These are phyloP conservation scores for Pseudovirgaria hyperparasitica DNA, from an alignment of 2,329 filamentous ascomycete genomes.

Conservation along the genomic window DNA sequence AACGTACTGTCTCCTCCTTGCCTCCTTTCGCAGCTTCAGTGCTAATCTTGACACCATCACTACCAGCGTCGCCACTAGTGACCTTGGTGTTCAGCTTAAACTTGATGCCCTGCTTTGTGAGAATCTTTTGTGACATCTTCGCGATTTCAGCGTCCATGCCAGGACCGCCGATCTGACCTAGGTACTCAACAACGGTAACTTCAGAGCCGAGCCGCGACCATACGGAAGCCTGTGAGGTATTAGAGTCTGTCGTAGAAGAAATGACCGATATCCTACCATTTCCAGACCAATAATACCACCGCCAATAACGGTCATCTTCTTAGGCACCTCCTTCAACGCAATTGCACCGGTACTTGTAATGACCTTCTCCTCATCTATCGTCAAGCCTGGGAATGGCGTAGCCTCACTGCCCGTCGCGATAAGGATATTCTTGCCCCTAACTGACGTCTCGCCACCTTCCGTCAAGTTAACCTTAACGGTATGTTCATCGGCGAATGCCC, in stretches of 20 bases:
- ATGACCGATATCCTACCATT: conserved; percentile 50
- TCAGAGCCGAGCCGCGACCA: conserved; percentile 90
- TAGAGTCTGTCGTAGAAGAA: conserved; percentile 7
- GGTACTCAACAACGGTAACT: conserved; percentile 94
- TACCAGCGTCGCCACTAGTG: conserved; percentile 65
- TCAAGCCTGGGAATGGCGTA: conserved; percentile 89
- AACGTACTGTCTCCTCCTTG: conserved; percentile 74
- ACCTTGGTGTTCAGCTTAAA: conserved; percentile 99
- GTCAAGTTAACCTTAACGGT: conserved; percentile 82
- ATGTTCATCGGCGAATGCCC: conserved; percentile 76
- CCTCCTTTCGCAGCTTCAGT: conserved; percentile 92
- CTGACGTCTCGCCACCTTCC: conserved; percentile 79
- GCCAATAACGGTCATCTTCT: conserved; percentile 94
- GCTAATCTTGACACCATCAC: conserved; percentile 66
- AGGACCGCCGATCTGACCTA: conserved; percentile 90
- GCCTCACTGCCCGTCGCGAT: conserved; percentile 94
- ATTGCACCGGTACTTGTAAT: conserved; percentile 94
- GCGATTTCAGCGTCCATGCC: conserved; percentile 94
- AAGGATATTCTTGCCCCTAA: conserved; percentile 92
- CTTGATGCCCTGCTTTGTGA: conserved; percentile 92
- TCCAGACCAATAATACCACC: conserved; percentile 98
- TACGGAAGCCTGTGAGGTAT: conserved; percentile 54
- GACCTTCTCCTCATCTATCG: conserved; percentile 95
- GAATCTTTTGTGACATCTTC: conserved; percentile 82
- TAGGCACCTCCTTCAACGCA: conserved; percentile 76